Evolutionary conservation across 768 basidiomycete species (phyloP).

Genomic region (Candolleomyces efflorescens): DNA sequence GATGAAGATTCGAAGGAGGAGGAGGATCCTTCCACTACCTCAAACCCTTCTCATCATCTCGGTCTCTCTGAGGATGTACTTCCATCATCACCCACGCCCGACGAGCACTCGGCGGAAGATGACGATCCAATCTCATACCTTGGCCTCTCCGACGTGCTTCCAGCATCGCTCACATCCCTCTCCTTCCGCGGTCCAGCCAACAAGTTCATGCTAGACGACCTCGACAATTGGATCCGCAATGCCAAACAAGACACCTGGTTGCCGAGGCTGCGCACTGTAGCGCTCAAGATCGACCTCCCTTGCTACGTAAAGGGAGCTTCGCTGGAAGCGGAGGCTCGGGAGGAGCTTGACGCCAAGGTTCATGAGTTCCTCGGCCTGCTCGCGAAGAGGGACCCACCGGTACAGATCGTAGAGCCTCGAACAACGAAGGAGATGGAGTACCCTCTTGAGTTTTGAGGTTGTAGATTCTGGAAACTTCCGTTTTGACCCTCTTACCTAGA

Average conservation of each 20-base stretch:
- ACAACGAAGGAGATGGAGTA: background rate
- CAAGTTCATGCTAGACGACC: background rate
- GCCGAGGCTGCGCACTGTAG: background rate
- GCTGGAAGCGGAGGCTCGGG: background rate
- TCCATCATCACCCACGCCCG: too few relatives aligned
- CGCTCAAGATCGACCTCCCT: background rate
- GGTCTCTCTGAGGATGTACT: too few relatives aligned
- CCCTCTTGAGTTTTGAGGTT: background rate
- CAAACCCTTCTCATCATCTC: too few relatives aligned
- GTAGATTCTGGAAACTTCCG: too few relatives aligned
- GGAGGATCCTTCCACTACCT: too few relatives aligned
- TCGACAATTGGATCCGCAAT: background rate
- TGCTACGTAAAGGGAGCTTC: background rate
- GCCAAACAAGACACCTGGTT: background rate
- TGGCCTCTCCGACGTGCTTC: background rate
- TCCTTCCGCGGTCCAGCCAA: background rate
- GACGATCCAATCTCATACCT: too few relatives aligned
- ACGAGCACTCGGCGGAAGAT: too few relatives aligned
- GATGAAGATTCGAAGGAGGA: too few relatives aligned
- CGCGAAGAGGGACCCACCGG: background rate
- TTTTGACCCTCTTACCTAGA: too few relatives aligned
- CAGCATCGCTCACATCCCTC: background rate
- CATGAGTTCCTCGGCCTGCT: background rate
- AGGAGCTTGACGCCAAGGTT: background rate
- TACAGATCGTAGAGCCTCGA: background rate